Conservation (phyloP, 176 grass and related monocot species). For the Triticum urartu region DNA sequence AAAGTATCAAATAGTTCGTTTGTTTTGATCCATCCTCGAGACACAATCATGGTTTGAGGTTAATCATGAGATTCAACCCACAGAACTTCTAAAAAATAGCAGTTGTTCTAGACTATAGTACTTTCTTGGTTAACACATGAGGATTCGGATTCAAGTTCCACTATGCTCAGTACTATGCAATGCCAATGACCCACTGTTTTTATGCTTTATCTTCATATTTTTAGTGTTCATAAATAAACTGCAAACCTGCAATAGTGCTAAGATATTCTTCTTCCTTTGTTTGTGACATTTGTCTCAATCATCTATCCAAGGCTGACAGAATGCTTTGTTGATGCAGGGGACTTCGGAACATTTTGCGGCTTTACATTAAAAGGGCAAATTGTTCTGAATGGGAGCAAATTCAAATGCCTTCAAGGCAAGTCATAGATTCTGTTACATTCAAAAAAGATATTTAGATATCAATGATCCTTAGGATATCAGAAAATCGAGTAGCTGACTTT, state of each 20-base stretch:
- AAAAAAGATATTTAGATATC: not conserved
- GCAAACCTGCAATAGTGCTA: not conserved
- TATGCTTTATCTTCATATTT: not conserved
- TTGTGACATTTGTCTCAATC: not conserved
- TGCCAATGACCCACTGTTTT: not conserved
- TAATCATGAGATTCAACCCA: not conserved
- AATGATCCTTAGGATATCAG: not conserved
- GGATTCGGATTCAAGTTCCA: not conserved
- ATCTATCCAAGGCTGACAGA: constrained; percentile 11
- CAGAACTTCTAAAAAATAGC: not conserved
- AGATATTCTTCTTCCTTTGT: not conserved
- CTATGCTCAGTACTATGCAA: not conserved
- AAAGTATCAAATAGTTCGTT: constrained; percentile 7
- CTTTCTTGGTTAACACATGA: constrained; percentile 2
- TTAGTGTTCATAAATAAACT: not conserved
- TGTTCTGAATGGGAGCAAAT: constrained; percentile 89
- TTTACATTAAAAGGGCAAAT: constrained; percentile 79
- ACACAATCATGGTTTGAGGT: not conserved
- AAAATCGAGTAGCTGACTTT: not conserved
- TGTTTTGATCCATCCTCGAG: not conserved
- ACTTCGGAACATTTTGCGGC: constrained; percentile 78
- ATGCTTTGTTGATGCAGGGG: constrained; percentile 62
- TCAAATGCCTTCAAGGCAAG: constrained; percentile 77
- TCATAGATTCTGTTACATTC: constrained; percentile 25
- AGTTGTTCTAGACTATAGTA: not conserved